phyloP scores from a whole-genome alignment of 352 stramenopile species.

The Nothophytophthora sp. region DNA sequence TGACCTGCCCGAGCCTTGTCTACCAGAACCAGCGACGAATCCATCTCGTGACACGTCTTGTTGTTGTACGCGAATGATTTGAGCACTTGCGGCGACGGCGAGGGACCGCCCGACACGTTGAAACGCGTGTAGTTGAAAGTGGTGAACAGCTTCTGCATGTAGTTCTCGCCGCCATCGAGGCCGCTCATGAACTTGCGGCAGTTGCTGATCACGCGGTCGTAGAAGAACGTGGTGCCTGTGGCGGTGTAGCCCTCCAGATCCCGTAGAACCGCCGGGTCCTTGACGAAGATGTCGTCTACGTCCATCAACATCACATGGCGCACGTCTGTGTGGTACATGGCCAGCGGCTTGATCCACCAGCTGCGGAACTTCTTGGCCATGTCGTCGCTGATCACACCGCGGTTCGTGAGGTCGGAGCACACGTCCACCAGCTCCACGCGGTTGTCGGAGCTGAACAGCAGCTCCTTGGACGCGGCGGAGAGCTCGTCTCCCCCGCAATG shows the following conservation, averaged over 20 bases:
- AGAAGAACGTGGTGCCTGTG: constrained; percentile 48
- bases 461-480: not conserved
- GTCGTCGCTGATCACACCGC: not conserved
- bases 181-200: constrained; percentile 33
- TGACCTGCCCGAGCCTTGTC: constrained; percentile 14
- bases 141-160: constrained; percentile 29
- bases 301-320: constrained; percentile 29
- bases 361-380: constrained; percentile 11
- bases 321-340: constrained; percentile 20
- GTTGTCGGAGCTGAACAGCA: constrained; percentile 8
- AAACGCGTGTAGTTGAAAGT: constrained; percentile 43
- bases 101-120: not conserved
- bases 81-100: constrained; percentile 27
- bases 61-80: constrained; percentile 31
- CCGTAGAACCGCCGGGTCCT: constrained; percentile 29
- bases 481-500: constrained; percentile 24
- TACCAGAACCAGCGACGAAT: constrained; percentile 51
- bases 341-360: constrained; percentile 36
- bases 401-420: constrained; percentile 12
- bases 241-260: constrained; percentile 25
- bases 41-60: constrained; percentile 42
- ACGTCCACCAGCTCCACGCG: constrained; percentile 29
- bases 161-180: constrained; percentile 14
- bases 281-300: constrained; percentile 38
- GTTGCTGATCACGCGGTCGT: constrained; percentile 41